A percentile compares a stretch with the other conserved stretches of the same genome.
These are phyloP conservation scores for Globisporangium cystogenes DNA, from an alignment of 352 stramenopile species.

Conservation along the genomic window DNA sequence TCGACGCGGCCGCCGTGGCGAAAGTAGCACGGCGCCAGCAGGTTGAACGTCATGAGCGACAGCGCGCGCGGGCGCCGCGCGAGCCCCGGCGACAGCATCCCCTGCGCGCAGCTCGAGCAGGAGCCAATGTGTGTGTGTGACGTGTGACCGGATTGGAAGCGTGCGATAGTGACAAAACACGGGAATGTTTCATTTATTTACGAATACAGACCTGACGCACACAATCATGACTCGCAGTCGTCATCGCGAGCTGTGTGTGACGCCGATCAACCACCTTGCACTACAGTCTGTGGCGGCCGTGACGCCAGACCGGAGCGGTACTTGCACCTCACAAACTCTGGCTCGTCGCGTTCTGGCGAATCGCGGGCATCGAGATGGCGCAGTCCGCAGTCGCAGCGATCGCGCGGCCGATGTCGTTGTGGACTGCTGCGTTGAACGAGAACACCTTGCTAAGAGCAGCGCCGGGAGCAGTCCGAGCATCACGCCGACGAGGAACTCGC, in stretches of 20 bases:
- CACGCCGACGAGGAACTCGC: slow-evolving; percentile 82
- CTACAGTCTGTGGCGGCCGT: too few relatives aligned
- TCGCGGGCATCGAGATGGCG: background rate
- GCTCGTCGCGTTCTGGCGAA: too few relatives aligned
- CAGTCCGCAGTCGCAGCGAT: slow-evolving; percentile 51
- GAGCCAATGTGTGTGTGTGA: background rate
- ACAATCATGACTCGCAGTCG: too few relatives aligned
- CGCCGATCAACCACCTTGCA: too few relatives aligned
- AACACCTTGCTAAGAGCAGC: slow-evolving; percentile 49
- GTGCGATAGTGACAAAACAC: too few relatives aligned
- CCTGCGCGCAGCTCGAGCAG: background rate
- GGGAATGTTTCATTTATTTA: too few relatives aligned
- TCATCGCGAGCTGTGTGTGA: too few relatives aligned
- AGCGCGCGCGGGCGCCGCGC: slow-evolving; percentile 26
- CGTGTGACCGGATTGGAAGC: background rate
- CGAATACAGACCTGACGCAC: too few relatives aligned
- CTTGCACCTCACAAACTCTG: too few relatives aligned
- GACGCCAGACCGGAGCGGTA: too few relatives aligned
- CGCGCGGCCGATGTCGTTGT: slow-evolving; percentile 32
- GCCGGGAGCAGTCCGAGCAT: slow-evolving; percentile 75
- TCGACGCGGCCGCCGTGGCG: slow-evolving; percentile 71
- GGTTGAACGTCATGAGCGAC: slow-evolving; percentile 86
- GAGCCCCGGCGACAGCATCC: slow-evolving; percentile 25
- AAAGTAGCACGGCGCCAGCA: slow-evolving; percentile 86
- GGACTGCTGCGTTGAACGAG: slow-evolving; percentile 18